These are phyloP conservation scores for Pichia sp. DNA, from an alignment of 1,139 yeast species.

Conservation along the genomic window DNA sequence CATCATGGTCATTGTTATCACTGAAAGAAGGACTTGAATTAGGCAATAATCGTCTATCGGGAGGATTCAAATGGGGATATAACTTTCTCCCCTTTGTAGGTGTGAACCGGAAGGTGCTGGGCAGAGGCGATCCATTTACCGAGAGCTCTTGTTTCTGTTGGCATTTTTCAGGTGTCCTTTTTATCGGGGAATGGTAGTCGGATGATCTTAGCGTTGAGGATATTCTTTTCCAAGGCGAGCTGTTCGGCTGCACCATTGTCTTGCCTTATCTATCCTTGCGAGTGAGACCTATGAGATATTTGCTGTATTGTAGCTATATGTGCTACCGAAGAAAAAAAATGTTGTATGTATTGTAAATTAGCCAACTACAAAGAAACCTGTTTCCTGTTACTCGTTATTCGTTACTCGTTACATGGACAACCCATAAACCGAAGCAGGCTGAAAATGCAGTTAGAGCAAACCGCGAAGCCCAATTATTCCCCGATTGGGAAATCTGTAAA, in stretches of 20 bases:
- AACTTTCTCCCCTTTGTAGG: slow-evolving; percentile 28
- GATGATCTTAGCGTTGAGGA: background rate
- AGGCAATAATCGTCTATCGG: slow-evolving; percentile 1
- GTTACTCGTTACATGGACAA: background rate
- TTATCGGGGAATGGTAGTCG: background rate
- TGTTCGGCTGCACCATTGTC: slow-evolving; percentile 36
- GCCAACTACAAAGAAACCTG: background rate
- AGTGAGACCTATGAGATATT: no score
- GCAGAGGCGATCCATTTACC: slow-evolving; percentile 22
- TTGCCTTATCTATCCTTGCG: background rate
- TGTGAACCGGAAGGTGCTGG: slow-evolving; percentile 27
- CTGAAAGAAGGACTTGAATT: slow-evolving; percentile 13
- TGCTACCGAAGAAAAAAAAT: no score
- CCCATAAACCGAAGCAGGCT: background rate
- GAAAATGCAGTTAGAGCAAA: background rate
- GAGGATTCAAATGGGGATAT: slow-evolving; percentile 23
- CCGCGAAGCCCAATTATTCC: slow-evolving; percentile 3
- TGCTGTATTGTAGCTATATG: no score
- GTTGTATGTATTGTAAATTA: background rate
- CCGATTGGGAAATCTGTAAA: slow-evolving; percentile 15
- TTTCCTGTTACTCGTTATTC: background rate
- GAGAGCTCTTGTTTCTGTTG: background rate
- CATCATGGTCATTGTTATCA: slow-evolving; percentile 20
- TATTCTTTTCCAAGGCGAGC: slow-evolving; percentile 14
- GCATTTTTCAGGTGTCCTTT: slow-evolving; percentile 11